Evolutionary conservation across 148 eudicot genomes (phyloP).

Genomic region (Rhododendron ovatum): DNA sequence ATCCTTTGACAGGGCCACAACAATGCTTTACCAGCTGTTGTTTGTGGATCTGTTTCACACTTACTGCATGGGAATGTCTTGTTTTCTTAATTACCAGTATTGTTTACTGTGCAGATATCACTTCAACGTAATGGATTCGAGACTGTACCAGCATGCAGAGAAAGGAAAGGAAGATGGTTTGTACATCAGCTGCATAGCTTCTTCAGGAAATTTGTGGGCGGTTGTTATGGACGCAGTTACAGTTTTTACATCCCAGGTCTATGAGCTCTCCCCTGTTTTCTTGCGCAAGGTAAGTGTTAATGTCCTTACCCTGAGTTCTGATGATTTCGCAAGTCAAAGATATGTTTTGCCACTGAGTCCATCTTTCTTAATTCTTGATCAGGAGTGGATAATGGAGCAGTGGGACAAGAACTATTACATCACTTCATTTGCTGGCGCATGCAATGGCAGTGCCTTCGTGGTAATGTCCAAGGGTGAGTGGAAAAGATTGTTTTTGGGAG

Average conservation of each 20-base stretch:
- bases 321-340: background rate
- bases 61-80: background rate
- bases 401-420: conserved; percentile 42
- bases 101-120: conserved; percentile 34
- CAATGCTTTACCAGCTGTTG: background rate
- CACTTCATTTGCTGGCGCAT: conserved; percentile 36
- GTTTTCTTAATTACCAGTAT: background rate
- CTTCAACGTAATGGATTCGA: conserved; percentile 37
- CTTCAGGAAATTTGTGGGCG: conserved; percentile 46
- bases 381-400: conserved; percentile 47
- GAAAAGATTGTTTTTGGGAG: no score
- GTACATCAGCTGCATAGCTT: conserved; percentile 38
- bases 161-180: conserved; percentile 49
- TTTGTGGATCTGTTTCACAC: background rate
- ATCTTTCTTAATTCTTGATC: background rate
- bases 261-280: conserved; percentile 41
- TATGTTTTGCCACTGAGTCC: background rate
- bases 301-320: background rate
- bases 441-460: conserved; percentile 36
- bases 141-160: conserved; percentile 40
- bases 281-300: conserved; percentile 35
- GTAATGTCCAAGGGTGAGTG: conserved; percentile 43
- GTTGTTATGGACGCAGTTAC: conserved; percentile 54
- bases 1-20: background rate
- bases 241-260: conserved; percentile 41